Conservation (phyloP, 2,329 filamentous ascomycete species). For the Arthrinium phaeospermum region DNA sequence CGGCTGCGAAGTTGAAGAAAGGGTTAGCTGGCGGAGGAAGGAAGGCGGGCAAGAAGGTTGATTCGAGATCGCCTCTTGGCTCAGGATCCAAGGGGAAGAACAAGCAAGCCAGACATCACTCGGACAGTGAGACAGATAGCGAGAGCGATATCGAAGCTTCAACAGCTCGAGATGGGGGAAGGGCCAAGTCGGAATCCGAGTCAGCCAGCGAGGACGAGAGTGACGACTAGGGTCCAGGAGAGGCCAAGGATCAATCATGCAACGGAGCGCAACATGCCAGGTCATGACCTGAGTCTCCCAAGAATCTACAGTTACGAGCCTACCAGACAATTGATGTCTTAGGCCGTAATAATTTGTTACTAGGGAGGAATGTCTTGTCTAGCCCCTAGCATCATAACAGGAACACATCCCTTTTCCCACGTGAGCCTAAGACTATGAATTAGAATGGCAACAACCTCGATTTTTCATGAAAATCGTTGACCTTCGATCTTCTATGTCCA, state of each 20-base stretch:
- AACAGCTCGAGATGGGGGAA: not conserved
- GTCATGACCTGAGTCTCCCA: not conserved
- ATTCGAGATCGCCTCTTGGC: not conserved
- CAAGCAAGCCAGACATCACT: not conserved
- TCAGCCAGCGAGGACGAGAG: not conserved
- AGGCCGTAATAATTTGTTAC: not conserved
- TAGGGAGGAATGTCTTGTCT: not conserved
- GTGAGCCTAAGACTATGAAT: not conserved
- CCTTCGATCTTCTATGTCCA: not conserved
- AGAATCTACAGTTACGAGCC: not conserved
- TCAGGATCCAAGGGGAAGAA: not conserved
- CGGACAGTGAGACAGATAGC: not conserved
- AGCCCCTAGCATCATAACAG: not conserved
- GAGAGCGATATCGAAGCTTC: not conserved
- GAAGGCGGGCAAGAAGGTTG: not conserved
- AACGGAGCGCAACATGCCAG: not conserved
- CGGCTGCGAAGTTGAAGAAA: not conserved
- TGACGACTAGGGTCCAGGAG: not conserved
- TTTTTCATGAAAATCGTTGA: not conserved
- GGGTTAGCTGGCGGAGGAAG: not conserved
- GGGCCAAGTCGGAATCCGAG: not conserved
- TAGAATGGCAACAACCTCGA: not conserved
- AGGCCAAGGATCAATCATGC: not conserved
- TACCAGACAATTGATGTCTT: not conserved
- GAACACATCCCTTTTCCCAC: not conserved